Evolutionary conservation across 805 yeast species (phyloP).

Genomic region (Nakazawaea wickerhamii): DNA sequence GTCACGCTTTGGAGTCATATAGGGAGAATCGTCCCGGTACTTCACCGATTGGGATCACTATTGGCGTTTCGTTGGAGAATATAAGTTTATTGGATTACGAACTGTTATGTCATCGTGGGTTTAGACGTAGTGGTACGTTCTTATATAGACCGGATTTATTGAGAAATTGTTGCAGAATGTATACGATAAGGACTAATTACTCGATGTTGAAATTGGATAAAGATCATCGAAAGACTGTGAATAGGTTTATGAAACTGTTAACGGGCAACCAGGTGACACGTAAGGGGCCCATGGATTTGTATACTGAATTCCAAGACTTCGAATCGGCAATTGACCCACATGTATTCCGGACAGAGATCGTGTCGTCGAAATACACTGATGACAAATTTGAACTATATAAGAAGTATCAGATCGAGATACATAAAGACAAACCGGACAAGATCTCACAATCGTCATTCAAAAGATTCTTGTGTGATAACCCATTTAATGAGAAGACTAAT

Average conservation of each 20-base stretch:
- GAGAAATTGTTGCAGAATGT: slow-evolving; percentile 73
- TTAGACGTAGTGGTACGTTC: slow-evolving; percentile 71
- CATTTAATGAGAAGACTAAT: slow-evolving; percentile 36
- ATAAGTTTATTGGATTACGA: slow-evolving; percentile 56
- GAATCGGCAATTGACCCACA: slow-evolving; percentile 14
- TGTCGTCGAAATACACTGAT: slow-evolving; percentile 41
- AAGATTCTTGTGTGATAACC: slow-evolving; percentile 64
- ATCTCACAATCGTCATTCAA: slow-evolving; percentile 38
- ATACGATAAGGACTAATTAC: slow-evolving; percentile 64
- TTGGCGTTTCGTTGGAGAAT: slow-evolving; percentile 37
- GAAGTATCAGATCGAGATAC: slow-evolving; percentile 68
- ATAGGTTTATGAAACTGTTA: slow-evolving; percentile 47
- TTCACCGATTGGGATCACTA: slow-evolving; percentile 21
- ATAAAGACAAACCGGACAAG: slow-evolving; percentile 47
- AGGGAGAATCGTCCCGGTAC: slow-evolving; percentile 6
- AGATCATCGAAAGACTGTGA: slow-evolving; percentile 61
- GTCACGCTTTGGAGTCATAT: slow-evolving; percentile 33
- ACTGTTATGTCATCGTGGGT: slow-evolving; percentile 62
- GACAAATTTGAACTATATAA: slow-evolving; percentile 61
- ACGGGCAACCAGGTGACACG: slow-evolving; percentile 15
- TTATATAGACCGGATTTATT: slow-evolving; percentile 54
- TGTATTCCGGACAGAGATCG: slow-evolving; percentile 39
- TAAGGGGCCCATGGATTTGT: slow-evolving; percentile 16
- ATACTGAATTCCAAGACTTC: slow-evolving; percentile 13
- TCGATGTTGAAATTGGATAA: slow-evolving; percentile 44